phyloP scores from a whole-genome alignment of 169 alveolate genomes.

The Plasmodium vivax region DNA sequence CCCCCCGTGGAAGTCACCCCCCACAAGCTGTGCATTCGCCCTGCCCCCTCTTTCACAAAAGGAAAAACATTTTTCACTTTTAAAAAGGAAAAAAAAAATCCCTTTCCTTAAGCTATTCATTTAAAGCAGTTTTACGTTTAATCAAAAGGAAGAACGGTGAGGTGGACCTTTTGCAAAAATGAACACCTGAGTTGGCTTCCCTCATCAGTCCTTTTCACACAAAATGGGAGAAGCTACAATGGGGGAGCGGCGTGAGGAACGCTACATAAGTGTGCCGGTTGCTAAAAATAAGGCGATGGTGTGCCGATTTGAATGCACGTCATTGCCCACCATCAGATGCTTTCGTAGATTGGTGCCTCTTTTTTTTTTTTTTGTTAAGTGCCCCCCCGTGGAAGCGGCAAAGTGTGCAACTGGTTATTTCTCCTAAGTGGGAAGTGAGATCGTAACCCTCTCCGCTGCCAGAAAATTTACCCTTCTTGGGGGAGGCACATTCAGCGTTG shows the following conservation, averaged over 20 bases:
- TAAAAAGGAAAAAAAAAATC: not conserved
- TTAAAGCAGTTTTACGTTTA: not conserved
- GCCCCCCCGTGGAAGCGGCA: not conserved
- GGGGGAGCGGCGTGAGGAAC: not conserved
- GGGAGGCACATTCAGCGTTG: not conserved
- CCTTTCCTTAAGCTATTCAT: conserved; percentile 1
- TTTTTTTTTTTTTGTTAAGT: no score
- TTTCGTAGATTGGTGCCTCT: not conserved
- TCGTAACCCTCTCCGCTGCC: not conserved
- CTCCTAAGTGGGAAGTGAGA: not conserved
- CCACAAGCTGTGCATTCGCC: not conserved
- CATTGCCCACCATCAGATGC: not conserved
- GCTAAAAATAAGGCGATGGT: not conserved
- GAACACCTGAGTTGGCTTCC: not conserved
- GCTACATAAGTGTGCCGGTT: not conserved
- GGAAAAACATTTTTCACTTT: conserved; percentile 6
- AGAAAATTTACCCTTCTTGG: not conserved
- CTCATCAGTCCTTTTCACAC: not conserved
- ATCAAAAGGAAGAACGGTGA: not conserved
- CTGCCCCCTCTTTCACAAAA: not conserved
- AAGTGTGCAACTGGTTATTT: not conserved
- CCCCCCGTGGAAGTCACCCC: not conserved
- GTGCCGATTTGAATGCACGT: not conserved
- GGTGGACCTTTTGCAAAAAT: not conserved
- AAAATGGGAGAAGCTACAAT: not conserved